Evolutionary conservation across 75 land plant species (phyloP).

Genomic region (Adiantum capillusveneris): DNA sequence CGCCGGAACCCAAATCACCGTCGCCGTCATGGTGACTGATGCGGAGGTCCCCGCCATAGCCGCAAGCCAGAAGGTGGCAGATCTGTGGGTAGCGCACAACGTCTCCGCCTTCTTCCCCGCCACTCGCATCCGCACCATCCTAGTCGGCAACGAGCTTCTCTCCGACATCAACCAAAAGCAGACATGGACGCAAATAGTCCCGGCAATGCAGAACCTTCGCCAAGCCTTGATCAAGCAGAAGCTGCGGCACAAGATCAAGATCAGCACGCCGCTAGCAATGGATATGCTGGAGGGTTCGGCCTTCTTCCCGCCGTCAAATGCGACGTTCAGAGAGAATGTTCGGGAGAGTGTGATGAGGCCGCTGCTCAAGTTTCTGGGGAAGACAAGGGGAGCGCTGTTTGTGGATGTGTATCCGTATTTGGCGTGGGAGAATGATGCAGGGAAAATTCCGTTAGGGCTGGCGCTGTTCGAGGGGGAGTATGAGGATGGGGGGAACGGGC

Average conservation of each 20-base stretch:
- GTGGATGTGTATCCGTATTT: slow-evolving; percentile 74
- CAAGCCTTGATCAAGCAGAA: slow-evolving; percentile 18
- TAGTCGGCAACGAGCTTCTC: slow-evolving; percentile 84
- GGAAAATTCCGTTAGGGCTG: slow-evolving; percentile 42
- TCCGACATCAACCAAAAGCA: slow-evolving; percentile 24
- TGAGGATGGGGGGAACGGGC: slow-evolving; percentile 35
- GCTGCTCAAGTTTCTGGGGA: slow-evolving; percentile 43
- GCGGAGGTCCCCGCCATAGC: slow-evolving; percentile 47
- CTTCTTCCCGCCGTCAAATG: slow-evolving; percentile 65
- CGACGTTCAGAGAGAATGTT: slow-evolving; percentile 44
- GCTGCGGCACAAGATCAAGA: slow-evolving; percentile 13
- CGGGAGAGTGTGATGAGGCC: slow-evolving; percentile 47
- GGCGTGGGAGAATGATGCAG: slow-evolving; percentile 43
- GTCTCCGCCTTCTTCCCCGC: slow-evolving; percentile 48
- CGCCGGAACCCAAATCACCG: slow-evolving; percentile 36
- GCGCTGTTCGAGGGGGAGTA: slow-evolving; percentile 44
- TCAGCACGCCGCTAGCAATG: slow-evolving; percentile 64
- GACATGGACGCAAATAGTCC: slow-evolving; percentile 52
- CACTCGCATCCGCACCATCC: slow-evolving; percentile 50
- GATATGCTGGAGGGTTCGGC: slow-evolving; percentile 44
- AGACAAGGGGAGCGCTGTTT: slow-evolving; percentile 55
- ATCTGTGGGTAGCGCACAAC: slow-evolving; percentile 58
- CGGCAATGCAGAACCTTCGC: slow-evolving; percentile 57
- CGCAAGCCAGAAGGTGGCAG: slow-evolving; percentile 24
- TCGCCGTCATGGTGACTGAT: slow-evolving; percentile 70